Percentiles rank a stretch among this genome's conserved stretches.
These are phyloP conservation scores for Metschnikowia reukaufii DNA, from an alignment of 805 yeast species.

Conservation along the genomic window DNA sequence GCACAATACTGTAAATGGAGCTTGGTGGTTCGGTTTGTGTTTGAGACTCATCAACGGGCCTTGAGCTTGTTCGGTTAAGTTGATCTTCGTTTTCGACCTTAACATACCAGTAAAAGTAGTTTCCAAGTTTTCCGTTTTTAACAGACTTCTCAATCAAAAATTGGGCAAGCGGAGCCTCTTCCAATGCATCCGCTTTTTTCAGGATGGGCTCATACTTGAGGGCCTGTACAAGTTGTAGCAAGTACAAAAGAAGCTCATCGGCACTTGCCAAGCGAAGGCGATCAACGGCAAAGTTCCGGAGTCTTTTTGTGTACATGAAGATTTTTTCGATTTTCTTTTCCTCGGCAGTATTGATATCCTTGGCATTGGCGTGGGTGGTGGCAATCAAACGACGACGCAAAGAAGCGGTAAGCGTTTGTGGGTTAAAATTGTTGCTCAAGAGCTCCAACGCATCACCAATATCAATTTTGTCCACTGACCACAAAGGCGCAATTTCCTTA, in stretches of 20 bases:
- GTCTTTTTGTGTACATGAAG: conserved; percentile 49
- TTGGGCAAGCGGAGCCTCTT: conserved; percentile 63
- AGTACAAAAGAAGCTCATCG: conserved; percentile 74
- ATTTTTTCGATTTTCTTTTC: conserved; percentile 34
- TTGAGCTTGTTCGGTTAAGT: conserved; percentile 13
- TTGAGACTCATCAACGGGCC: not conserved
- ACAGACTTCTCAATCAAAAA: conserved; percentile 75
- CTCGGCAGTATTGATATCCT: conserved; percentile 21
- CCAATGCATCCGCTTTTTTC: conserved; percentile 20
- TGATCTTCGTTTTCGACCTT: conserved; percentile 82
- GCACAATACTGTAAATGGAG: conserved; percentile 33
- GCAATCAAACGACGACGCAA: conserved; percentile 17
- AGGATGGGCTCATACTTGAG: conserved; percentile 67
- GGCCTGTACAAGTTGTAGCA: conserved; percentile 90
- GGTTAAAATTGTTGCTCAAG: conserved; percentile 73
- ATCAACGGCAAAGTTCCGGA: conserved; percentile 86
- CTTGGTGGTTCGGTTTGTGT: not conserved
- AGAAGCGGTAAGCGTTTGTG: conserved; percentile 28
- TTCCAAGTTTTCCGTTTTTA: conserved; percentile 66
- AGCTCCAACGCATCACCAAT: conserved; percentile 85
- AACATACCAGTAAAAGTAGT: conserved; percentile 87
- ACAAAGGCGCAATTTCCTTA: conserved; percentile 62
- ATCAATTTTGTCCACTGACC: conserved; percentile 66
- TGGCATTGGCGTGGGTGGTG: conserved; percentile 16
- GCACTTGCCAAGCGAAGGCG: conserved; percentile 75